A percentile compares a stretch with the other conserved stretches of the same genome.
These are phyloP conservation scores for Fusarium sp. DNA, from an alignment of 2,329 filamentous ascomycete genomes.

Conservation along the genomic window DNA sequence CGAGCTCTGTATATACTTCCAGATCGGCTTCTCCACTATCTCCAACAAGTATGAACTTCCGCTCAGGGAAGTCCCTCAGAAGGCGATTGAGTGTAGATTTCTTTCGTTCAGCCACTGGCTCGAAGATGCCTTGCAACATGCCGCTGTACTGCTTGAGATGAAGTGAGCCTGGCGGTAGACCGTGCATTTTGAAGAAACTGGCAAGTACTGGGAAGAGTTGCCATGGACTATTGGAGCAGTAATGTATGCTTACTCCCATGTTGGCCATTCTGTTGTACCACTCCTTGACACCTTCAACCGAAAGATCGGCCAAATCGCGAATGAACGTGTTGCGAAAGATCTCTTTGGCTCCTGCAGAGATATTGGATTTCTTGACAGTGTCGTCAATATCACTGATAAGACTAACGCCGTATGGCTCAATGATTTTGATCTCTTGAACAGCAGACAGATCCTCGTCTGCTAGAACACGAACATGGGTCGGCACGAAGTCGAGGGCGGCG, in stretches of 20 bases:
- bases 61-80: slow-evolving; percentile 86
- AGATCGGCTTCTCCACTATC: slow-evolving; percentile 97
- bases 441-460: slow-evolving; percentile 87
- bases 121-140: slow-evolving; percentile 98
- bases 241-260: slow-evolving; percentile 90
- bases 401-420: slow-evolving; percentile 83
- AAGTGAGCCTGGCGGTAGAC: slow-evolving; percentile 87
- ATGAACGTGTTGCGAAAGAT: slow-evolving; percentile 98
- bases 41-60: slow-evolving; percentile 90
- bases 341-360: slow-evolving; percentile 85
- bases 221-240: slow-evolving; percentile 99
- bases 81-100: slow-evolving; percentile 88
- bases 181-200: slow-evolving; percentile 83
- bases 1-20: slow-evolving; percentile 97
- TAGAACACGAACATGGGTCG: slow-evolving; percentile 87
- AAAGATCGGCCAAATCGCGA: slow-evolving; percentile 83
- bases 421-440: slow-evolving; percentile 81
- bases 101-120: slow-evolving; percentile 95
- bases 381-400: slow-evolving; percentile 98
- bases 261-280: slow-evolving; percentile 86
- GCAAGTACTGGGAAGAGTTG: slow-evolving; percentile 92
- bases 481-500: slow-evolving; percentile 87
- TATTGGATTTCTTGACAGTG: slow-evolving; percentile 95
- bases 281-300: slow-evolving; percentile 85
- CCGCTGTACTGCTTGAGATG: slow-evolving; percentile 97